phyloP scores from a whole-genome alignment of 305 asterid genomes.

The Solanum hybrid region DNA sequence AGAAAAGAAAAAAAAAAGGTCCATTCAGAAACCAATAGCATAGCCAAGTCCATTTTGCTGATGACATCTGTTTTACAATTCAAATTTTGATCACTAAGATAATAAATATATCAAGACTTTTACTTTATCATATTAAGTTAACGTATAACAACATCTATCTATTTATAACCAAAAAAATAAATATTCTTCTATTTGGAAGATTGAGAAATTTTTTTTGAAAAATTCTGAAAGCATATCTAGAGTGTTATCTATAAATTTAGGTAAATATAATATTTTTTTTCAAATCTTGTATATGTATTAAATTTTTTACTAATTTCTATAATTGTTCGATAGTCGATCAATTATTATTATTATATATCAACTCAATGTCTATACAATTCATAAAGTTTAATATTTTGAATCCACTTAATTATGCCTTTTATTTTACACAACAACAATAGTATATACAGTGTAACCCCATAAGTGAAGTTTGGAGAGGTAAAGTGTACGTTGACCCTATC shows the following conservation, averaged over 20 bases:
- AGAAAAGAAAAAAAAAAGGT: background rate
- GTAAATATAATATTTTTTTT: too few relatives aligned
- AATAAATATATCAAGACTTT: background rate
- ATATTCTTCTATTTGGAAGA: background rate
- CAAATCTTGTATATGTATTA: too few relatives aligned
- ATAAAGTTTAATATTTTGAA: too few relatives aligned
- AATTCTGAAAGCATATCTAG: background rate
- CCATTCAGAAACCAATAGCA: background rate
- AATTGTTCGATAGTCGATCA: too few relatives aligned
- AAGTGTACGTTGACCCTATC: accelerated
- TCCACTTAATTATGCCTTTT: background rate
- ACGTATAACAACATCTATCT: background rate
- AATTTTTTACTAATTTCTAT: too few relatives aligned
- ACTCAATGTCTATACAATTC: too few relatives aligned
- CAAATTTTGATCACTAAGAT: background rate
- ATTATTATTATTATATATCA: too few relatives aligned
- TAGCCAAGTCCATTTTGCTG: background rate
- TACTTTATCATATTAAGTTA: background rate
- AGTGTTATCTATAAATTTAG: too few relatives aligned
- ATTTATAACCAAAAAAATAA: background rate
- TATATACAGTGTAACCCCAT: too few relatives aligned
- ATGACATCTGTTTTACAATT: background rate
- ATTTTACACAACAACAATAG: too few relatives aligned
- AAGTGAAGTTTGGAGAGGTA: background rate
- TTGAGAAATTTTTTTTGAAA: background rate